Base-by-base conservation (phyloP, 1,284 basidiomycete species). In the Moesziomyces globuligerus region DNA sequence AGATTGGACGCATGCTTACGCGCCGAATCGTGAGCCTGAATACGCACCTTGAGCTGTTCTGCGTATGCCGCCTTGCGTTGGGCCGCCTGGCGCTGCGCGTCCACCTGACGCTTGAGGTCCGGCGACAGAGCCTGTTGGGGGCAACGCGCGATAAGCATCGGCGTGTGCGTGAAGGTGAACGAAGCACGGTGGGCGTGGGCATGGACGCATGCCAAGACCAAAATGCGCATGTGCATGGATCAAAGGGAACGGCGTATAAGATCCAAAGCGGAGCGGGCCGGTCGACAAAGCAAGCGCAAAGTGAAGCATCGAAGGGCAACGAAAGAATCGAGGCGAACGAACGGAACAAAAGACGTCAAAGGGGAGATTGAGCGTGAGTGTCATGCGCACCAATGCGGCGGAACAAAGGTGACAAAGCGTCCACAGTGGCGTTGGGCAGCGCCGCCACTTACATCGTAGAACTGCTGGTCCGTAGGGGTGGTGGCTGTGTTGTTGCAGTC, bases 381-480 rank as follows among this genome's bases (percentile, higher is more conserved):
- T 50, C 28, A 42, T 55, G 47, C 28, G 40, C 40, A 0, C 26
- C 46, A 36, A 40, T 29, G 29, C 3, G 28, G 15, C n/a, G 39
- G 44, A 48, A 48, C 46, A 48, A 48, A 43, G n/a, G n/a, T n/a
- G n/a, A n/a, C n/a, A n/a, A n/a, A n/a, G n/a, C n/a, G n/a, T n/a
- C n/a, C n/a, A n/a, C n/a, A n/a, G n/a, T n/a, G n/a, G n/a, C n/a
- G n/a, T n/a, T n/a, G n/a, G n/a, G n/a, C n/a, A n/a, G n/a, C n/a
- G n/a, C n/a, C n/a, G n/a, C n/a, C n/a, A 67, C 72, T 51, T 51
- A 74, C 72, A 43, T 78, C 62, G 59, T 78, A 78, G 53, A 78
- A 78, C n/a, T 78, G 61, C 41, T 78, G 45, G 40, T 78, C 76
- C 42, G 72, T 73, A 43, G 75, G 76, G 41, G 75, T 78, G 6